Base-by-base conservation (phyloP, 1,284 basidiomycete genomes). In the Fomes fomentarius region DNA sequence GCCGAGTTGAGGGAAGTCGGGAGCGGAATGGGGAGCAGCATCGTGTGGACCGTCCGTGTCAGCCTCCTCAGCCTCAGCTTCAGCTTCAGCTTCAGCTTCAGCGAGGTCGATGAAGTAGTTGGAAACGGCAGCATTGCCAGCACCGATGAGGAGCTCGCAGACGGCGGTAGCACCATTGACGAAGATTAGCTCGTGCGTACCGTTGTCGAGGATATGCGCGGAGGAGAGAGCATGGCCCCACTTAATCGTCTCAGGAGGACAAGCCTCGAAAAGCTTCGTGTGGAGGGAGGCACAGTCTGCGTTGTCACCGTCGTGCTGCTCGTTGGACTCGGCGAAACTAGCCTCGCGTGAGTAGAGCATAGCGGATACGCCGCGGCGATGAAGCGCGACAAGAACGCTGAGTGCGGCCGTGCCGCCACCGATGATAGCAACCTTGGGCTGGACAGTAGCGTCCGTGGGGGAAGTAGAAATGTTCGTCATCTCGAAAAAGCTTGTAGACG, bases 91-190 rank as follows among this genome's bases (percentile, higher is more conserved):
- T 10, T 33, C 15, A 15, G 2, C 31, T 10, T 33, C 15, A 15
- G 15, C 5, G 31, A 11, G 10, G 31, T 33, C 34, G 11, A 37
- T 14, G n/a, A 6, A 17, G n/a, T 2, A 15, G 8, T 37, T n/a
- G 34, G n/a, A 2, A 12, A 37, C 3, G 1, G 34, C 8, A 8
- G 8, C 2, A 17, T 3, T 37, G n/a, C 8, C 21, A 14, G 78
- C 77, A 15, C 77, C 78, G 17, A 80, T 63, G 24, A 79, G 63
- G 33, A 76, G 12, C 22, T 47, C 52, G 3, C 25, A 39, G 21
- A 43, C 33, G 9, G 46, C 34, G 15, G 34, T 30, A 9, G 43
- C 17, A n/a, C 52, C 52, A 25, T 47, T 53, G 1, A 35, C 34
- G 46, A 53, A 53, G 14, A 40, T 43, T 17, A 53, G 40, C 40